Conservation (phyloP, 768 basidiomycete species). For the Dendrothele bispora region DNA sequence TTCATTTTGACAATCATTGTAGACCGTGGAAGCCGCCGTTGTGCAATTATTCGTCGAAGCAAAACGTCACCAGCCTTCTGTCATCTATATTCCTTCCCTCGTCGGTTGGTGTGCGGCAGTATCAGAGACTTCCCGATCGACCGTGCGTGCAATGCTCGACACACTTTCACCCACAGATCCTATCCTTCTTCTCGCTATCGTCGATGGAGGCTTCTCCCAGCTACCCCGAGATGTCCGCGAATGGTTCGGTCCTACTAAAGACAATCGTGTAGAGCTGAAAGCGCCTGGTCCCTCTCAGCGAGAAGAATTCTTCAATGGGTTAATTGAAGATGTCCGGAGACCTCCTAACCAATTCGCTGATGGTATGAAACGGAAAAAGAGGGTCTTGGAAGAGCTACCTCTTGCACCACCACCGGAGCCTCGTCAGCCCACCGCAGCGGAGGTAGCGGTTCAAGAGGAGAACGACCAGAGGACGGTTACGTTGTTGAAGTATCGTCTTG, state of each 20-base stretch:
- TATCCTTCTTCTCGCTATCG: constrained; percentile 86
- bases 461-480: constrained; percentile 78
- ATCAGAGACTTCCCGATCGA: constrained; percentile 79
- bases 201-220: constrained; percentile 70
- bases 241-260: constrained; percentile 85
- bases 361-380: constrained; percentile 78
- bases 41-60: constrained; percentile 97
- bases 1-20: constrained; percentile 3
- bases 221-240: constrained; percentile 80
- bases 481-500: constrained; percentile 86
- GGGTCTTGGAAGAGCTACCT: constrained; percentile 82
- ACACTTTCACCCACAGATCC: constrained; percentile 90
- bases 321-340: constrained; percentile 67
- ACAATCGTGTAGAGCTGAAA: constrained; percentile 69
- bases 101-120: constrained; percentile 83
- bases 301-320: constrained; percentile 69
- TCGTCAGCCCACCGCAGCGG: constrained; percentile 74
- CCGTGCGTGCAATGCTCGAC: constrained; percentile 89
- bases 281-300: constrained; percentile 58
- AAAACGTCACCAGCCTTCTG: constrained; percentile 93
- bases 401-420: constrained; percentile 91
- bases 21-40: constrained; percentile 91
- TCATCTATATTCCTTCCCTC: constrained; percentile 92
- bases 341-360: constrained; percentile 90
- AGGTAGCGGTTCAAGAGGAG: constrained; percentile 80